A percentile compares a stretch with the other conserved stretches of the same genome.
Evolutionary conservation across 148 eudicot genomes (phyloP).

Genomic region (Dianthus caryophyllus): DNA sequence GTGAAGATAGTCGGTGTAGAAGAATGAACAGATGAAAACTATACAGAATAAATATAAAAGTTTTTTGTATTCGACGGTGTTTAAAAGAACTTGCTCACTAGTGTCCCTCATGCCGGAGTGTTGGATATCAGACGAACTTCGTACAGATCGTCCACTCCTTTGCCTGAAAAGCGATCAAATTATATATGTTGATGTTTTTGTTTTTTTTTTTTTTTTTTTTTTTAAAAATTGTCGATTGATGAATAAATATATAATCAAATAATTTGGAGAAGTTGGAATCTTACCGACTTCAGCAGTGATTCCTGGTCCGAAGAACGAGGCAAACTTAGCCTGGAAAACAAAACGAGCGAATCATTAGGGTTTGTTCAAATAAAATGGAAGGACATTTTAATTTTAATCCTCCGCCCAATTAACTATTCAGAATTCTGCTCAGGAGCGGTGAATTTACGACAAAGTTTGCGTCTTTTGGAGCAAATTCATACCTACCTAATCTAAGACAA

Average conservation of each 20-base stretch:
- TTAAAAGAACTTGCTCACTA: background rate
- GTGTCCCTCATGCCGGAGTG: slow-evolving; percentile 36
- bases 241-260: background rate
- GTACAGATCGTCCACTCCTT: slow-evolving; percentile 56
- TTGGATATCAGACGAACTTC: slow-evolving; percentile 88
- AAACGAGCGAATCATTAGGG: slow-evolving; percentile 11
- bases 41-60: slow-evolving; percentile 20
- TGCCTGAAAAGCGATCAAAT: slow-evolving; percentile 43
- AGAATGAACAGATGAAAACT: slow-evolving; percentile 19
- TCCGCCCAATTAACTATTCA: background rate
- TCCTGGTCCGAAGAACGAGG: slow-evolving; percentile 97
- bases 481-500: background rate
- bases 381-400: too few relatives aligned
- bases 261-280: slow-evolving; percentile 20
- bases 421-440: background rate
- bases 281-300: slow-evolving; percentile 87
- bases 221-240: background rate
- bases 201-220: background rate
- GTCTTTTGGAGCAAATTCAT: background rate
- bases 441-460: background rate
- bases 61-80: slow-evolving; percentile 8
- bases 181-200: background rate
- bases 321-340: slow-evolving; percentile 64
- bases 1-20: background rate
- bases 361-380: background rate